These are phyloP conservation scores for Ploettnerulaceae sp. DNA, from an alignment of 2,329 filamentous ascomycete species.

Conservation along the genomic window DNA sequence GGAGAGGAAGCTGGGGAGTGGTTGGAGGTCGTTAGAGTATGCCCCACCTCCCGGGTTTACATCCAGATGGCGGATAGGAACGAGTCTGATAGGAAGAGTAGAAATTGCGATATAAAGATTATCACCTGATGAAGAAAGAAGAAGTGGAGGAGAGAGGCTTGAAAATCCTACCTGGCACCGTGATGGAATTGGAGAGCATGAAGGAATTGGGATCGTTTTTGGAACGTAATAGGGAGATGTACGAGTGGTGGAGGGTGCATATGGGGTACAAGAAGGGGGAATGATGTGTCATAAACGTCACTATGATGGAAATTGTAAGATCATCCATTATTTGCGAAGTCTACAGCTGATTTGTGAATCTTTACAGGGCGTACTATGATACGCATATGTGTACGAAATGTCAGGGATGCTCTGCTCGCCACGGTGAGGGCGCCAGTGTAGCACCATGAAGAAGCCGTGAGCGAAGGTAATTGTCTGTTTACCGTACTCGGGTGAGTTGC, in stretches of 20 bases:
- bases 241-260: conserved; percentile 28
- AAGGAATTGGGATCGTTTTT: conserved; percentile 25
- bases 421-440: too few species aligned
- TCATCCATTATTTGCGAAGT: too few species aligned
- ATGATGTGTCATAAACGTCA: conserved; percentile 6
- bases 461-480: too few species aligned
- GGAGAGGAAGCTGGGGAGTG: conserved; percentile 22
- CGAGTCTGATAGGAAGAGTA: conserved; percentile 1
- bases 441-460: too few species aligned
- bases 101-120: conserved; percentile 33
- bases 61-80: not conserved
- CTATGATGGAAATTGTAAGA: not conserved
- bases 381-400: too few species aligned
- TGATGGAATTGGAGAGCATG: conserved; percentile 23
- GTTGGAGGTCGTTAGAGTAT: conserved; percentile 28
- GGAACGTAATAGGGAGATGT: conserved; percentile 19
- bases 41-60: not conserved
- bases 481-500: too few species aligned
- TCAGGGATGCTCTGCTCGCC: too few species aligned
- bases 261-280: conserved; percentile 27
- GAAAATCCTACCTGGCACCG: conserved; percentile 17
- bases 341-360: too few species aligned
- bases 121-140: conserved; percentile 28
- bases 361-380: too few species aligned
- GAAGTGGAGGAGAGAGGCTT: conserved; percentile 13